Evolutionary conservation across 768 basidiomycete genomes (phyloP).

Genomic region (Mycena indigotica): DNA sequence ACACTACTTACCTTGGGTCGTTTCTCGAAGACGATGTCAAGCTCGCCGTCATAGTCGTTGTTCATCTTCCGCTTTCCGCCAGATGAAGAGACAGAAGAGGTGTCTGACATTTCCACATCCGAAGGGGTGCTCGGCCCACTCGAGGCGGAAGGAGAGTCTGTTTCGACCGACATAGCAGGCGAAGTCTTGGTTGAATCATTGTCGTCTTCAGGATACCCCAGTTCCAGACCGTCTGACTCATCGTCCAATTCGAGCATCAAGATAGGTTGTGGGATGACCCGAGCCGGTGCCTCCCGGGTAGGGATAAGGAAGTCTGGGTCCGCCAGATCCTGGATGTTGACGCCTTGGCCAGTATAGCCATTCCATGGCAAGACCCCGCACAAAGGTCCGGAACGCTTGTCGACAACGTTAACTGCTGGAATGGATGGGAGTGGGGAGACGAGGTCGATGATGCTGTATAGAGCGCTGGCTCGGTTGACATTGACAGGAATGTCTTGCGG

Average conservation of each 20-base stretch:
- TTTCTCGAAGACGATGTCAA: conserved; percentile 31
- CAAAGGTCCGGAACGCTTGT: neutral
- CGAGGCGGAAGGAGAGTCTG: neutral
- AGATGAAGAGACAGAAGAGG: neutral
- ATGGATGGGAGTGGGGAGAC: neutral
- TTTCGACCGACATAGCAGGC: neutral
- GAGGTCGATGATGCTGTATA: neutral
- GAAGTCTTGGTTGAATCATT: neutral
- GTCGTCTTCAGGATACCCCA: neutral
- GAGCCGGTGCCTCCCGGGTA: neutral
- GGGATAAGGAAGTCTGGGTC: neutral
- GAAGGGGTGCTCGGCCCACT: neutral
- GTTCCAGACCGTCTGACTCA: neutral
- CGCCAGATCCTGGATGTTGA: neutral
- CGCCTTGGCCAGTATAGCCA: neutral
- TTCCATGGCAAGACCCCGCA: neutral
- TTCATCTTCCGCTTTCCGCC: conserved; percentile 10
- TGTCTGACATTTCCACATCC: neutral
- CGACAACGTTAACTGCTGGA: neutral
- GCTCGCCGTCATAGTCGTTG: conserved; percentile 1
- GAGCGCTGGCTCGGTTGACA: neutral
- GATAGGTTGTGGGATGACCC: neutral
- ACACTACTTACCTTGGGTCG: conserved; percentile 38
- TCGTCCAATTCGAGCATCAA: neutral
- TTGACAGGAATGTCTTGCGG: neutral